Percentiles rank a stretch among this genome's conserved stretches.
phyloP scores from a whole-genome alignment of 345 rosid genomes.

The Nephelium lappaceum region DNA sequence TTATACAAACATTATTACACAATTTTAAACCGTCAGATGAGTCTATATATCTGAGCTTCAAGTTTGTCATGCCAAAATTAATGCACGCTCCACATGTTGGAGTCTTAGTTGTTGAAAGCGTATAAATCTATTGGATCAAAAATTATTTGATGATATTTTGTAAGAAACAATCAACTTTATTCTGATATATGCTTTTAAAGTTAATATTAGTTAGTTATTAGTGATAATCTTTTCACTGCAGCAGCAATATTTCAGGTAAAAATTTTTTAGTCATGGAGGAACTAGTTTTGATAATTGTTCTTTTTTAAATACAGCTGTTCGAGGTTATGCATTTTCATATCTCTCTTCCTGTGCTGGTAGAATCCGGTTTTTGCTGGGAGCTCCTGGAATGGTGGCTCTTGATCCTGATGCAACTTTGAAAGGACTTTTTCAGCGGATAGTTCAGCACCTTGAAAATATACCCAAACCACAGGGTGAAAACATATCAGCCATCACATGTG shows the following conservation, averaged over 20 bases:
- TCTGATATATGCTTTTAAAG: neutral
- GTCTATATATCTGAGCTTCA: neutral
- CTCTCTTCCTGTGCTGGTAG: constrained; percentile 98
- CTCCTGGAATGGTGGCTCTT: constrained; percentile 99
- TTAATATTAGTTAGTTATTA: neutral
- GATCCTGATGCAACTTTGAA: constrained; percentile 86
- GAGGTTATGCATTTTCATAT: constrained; percentile 97
- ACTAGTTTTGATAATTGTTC: constrained; percentile 24
- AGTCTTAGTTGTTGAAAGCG: neutral
- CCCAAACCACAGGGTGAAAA: constrained; percentile 94
- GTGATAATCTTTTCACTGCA: neutral
- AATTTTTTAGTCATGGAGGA: constrained; percentile 5
- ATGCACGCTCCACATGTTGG: neutral
- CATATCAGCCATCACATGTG: constrained; percentile 81
- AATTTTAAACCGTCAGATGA: neutral
- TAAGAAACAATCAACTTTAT: neutral
- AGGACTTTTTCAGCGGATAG: constrained; percentile 85
- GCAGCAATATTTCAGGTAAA: neutral
- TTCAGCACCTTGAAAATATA: constrained; percentile 82
- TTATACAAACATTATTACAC: neutral
- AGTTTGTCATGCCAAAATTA: neutral
- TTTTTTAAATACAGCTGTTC: constrained; percentile 74
- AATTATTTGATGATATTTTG: neutral
- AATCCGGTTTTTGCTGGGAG: constrained; percentile 84
- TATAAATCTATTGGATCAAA: neutral